Percentiles rank a stretch among this genome's conserved stretches.
Evolutionary conservation across 2,329 filamentous ascomycete species (phyloP).

Genomic region (Pseudocercospora musae): DNA sequence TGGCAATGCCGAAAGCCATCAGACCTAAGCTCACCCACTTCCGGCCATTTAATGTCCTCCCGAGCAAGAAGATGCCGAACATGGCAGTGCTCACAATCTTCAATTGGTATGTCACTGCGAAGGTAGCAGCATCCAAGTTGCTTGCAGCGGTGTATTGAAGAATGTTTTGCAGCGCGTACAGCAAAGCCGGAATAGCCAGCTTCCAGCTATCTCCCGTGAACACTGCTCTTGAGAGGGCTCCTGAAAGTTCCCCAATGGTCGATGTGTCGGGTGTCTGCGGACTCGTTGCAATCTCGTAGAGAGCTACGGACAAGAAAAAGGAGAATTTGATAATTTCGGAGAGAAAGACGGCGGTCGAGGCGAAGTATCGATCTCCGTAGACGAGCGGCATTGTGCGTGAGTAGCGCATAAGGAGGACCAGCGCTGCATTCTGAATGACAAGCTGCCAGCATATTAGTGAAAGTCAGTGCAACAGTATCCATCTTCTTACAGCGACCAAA

Average conservation of each 20-base stretch:
- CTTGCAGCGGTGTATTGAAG: slow-evolving; percentile 88
- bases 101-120: slow-evolving; percentile 89
- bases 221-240: slow-evolving; percentile 73
- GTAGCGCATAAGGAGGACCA: slow-evolving; percentile 88
- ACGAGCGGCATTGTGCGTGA: slow-evolving; percentile 86
- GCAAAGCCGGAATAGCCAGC: slow-evolving; percentile 77
- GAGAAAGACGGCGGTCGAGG: slow-evolving; percentile 89
- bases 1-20: slow-evolving; percentile 74
- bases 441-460: slow-evolving; percentile 51
- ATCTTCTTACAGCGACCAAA: slow-evolving; percentile 54
- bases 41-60: slow-evolving; percentile 64
- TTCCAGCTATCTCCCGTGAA: slow-evolving; percentile 95
- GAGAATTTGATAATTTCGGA: slow-evolving; percentile 89
- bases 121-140: slow-evolving; percentile 87
- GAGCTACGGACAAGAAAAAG: slow-evolving; percentile 78
- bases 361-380: slow-evolving; percentile 82
- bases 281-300: slow-evolving; percentile 80
- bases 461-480: background rate
- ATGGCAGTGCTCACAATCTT: slow-evolving; percentile 90
- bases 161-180: slow-evolving; percentile 92
- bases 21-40: slow-evolving; percentile 80
- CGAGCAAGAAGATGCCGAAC: slow-evolving; percentile 77
- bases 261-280: slow-evolving; percentile 76
- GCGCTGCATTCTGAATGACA: slow-evolving; percentile 73
- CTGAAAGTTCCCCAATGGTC: slow-evolving; percentile 55